These are phyloP conservation scores for Calonectria montana DNA, from an alignment of 2,329 filamentous ascomycete species.

Conservation along the genomic window DNA sequence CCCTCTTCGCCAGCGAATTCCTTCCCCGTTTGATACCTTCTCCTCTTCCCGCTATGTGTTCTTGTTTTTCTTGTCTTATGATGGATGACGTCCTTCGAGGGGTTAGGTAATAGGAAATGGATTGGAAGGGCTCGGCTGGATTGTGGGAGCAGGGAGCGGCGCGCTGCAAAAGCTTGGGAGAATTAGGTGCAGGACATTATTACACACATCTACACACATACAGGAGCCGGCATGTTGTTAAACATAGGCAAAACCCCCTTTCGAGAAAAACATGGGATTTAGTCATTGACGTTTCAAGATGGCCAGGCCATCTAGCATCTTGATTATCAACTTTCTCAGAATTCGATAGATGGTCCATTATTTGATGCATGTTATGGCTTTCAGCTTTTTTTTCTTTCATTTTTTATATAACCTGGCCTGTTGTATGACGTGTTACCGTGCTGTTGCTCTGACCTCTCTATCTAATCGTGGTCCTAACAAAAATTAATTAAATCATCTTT, in stretches of 20 bases:
- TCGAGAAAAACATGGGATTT: background rate
- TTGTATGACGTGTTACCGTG: background rate
- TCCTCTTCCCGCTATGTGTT: background rate
- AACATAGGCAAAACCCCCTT: background rate
- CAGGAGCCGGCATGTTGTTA: constrained; percentile 22
- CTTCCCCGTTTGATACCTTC: background rate
- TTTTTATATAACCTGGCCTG: background rate
- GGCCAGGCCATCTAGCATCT: background rate
- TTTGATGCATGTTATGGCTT: background rate
- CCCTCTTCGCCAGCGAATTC: background rate
- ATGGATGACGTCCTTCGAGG: constrained; percentile 17
- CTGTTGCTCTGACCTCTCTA: constrained; percentile 12
- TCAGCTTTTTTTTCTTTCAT: background rate
- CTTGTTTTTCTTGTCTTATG: constrained; percentile 15
- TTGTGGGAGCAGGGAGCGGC: constrained; percentile 9
- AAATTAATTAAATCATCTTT: background rate
- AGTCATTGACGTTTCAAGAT: background rate
- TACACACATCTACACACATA: constrained; percentile 27
- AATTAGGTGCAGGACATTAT: constrained; percentile 13
- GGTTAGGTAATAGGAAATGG: constrained; percentile 9
- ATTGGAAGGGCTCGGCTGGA: constrained; percentile 9
- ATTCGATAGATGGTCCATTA: background rate
- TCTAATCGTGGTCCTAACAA: constrained; percentile 14
- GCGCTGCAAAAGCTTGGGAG: constrained; percentile 29
- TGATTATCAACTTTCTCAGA: background rate